Percentiles rank a stretch among this genome's conserved stretches.
Conservation (phyloP, 75 land plant genomes). For the Sequoiadendron giganteum region DNA sequence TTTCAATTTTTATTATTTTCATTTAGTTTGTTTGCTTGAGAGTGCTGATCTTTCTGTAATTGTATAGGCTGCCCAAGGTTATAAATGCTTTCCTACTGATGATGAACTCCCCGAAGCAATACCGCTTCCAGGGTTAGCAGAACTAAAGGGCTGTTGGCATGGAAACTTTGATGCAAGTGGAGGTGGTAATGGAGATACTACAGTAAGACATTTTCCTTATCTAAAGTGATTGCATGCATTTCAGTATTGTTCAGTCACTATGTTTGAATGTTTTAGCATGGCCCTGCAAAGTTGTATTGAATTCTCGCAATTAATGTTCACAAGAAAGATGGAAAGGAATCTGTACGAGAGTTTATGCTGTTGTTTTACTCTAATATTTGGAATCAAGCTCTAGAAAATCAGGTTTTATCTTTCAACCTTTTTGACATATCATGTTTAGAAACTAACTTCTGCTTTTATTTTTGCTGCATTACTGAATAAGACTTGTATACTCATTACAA, state of each 20-base stretch:
- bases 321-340: background rate
- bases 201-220: slow-evolving; percentile 33
- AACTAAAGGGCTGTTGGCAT: slow-evolving; percentile 88
- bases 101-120: slow-evolving; percentile 72
- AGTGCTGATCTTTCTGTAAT: background rate
- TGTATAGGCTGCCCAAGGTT: slow-evolving; percentile 24
- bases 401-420: background rate
- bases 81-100: slow-evolving; percentile 33
- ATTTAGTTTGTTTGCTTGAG: background rate
- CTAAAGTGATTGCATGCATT: background rate
- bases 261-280: background rate
- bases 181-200: slow-evolving; percentile 97
- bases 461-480: background rate
- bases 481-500: background rate
- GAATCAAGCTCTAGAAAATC: background rate
- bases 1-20: background rate
- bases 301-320: background rate
- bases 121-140: slow-evolving; percentile 93
- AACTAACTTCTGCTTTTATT: background rate
- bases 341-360: background rate
- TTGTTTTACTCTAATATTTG: background rate
- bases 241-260: background rate
- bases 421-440: background rate
- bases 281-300: background rate
- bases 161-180: slow-evolving; percentile 98